A percentile compares a stretch with the other conserved stretches of the same genome.
phyloP scores from a whole-genome alignment of 208 protist species.

The Endotrypanum monterogeii region DNA sequence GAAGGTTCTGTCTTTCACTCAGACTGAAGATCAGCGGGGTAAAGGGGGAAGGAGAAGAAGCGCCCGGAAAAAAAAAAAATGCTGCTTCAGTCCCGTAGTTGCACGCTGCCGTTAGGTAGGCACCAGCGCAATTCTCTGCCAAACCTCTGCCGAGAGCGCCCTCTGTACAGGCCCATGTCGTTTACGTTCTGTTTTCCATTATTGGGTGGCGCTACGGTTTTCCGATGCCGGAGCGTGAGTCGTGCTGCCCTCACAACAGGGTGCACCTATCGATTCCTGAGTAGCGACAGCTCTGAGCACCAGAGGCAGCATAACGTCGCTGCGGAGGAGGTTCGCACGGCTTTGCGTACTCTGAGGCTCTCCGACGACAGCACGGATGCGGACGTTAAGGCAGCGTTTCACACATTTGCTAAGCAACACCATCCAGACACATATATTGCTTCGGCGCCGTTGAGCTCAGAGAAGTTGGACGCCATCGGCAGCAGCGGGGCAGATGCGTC shows the following conservation, averaged over 20 bases:
- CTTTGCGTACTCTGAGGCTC: constrained; percentile 47
- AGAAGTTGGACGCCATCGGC: neutral
- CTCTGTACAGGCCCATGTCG: neutral
- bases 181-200: neutral
- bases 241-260: neutral
- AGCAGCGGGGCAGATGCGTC: constrained; percentile 2
- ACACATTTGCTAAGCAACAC: constrained; percentile 45
- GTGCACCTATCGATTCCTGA: constrained; percentile 4
- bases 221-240: neutral
- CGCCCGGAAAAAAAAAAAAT: neutral
- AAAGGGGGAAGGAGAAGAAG: no score
- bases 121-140: neutral
- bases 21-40: no score
- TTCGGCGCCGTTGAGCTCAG: neutral
- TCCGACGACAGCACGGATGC: constrained; percentile 45
- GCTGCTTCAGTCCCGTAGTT: neutral
- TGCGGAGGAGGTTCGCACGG: constrained; percentile 38
- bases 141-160: neutral
- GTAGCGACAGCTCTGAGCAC: constrained; percentile 1
- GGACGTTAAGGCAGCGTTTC: constrained; percentile 66
- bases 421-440: constrained; percentile 53
- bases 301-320: constrained; percentile 16
- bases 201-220: neutral
- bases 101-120: neutral
- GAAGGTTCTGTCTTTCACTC: no score